Evolutionary conservation across 1,284 basidiomycete species (phyloP).

Genomic region (Singerocomus inundabilis): DNA sequence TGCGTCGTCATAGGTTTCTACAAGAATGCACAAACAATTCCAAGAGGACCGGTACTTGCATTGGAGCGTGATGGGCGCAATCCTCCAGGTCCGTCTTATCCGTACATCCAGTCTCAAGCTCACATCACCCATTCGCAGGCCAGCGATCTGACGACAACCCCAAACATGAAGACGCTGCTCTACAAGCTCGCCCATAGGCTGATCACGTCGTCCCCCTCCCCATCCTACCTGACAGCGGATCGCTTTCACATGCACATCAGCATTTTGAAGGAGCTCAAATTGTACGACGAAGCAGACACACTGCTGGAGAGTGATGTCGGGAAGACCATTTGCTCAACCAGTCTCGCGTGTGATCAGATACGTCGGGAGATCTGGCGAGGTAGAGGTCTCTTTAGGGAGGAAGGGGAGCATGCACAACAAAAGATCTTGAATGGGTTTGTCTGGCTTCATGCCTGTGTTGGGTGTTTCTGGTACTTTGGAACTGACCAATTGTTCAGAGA

Average conservation of each 20-base stretch:
- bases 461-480: background rate
- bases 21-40: constrained; percentile 75
- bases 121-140: constrained; percentile 43
- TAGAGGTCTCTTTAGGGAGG: constrained; percentile 55
- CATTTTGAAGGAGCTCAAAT: constrained; percentile 65
- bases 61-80: constrained; percentile 77
- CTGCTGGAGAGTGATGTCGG: constrained; percentile 70
- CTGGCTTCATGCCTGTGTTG: background rate
- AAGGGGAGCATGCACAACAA: constrained; percentile 54
- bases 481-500: constrained; percentile 47
- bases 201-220: constrained; percentile 55
- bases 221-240: constrained; percentile 66
- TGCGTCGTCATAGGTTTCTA: constrained; percentile 52
- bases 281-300: constrained; percentile 67
- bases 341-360: constrained; percentile 71
- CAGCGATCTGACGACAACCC: constrained; percentile 57
- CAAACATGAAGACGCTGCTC: constrained; percentile 61
- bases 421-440: constrained; percentile 57
- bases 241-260: constrained; percentile 72
- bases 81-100: constrained; percentile 61
- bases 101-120: constrained; percentile 11
- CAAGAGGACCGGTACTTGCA: constrained; percentile 77
- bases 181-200: constrained; percentile 72
- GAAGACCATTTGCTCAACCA: constrained; percentile 63
- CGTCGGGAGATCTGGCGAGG: constrained; percentile 66